Conservation (phyloP, 1,284 basidiomycete genomes). For the Heliocybe sulcata region DNA sequence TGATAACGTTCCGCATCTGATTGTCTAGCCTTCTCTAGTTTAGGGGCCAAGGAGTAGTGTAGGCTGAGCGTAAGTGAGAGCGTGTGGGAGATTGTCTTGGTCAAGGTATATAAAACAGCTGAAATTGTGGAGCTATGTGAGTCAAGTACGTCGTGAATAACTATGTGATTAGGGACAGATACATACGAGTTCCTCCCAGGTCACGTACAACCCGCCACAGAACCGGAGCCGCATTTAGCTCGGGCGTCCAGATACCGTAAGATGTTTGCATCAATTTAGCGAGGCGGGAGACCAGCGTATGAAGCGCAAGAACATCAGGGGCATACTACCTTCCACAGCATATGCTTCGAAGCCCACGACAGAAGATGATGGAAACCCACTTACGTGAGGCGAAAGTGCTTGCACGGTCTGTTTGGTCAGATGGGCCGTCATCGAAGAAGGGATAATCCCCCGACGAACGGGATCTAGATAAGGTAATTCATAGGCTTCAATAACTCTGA, state of each 20-base stretch:
- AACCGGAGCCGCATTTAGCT: conserved; percentile 72
- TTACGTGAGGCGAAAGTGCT: conserved; percentile 64
- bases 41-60: conserved; percentile 45
- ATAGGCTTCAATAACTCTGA: conserved; percentile 65
- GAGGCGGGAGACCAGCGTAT: conserved; percentile 55
- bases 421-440: conserved; percentile 55
- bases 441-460: conserved; percentile 44
- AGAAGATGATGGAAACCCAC: conserved; percentile 16
- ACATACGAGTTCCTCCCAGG: conserved; percentile 75
- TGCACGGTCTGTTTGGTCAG: conserved; percentile 61
- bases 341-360: neutral
- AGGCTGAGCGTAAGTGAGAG: conserved; percentile 56
- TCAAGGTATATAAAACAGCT: conserved; percentile 60
- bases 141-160: conserved; percentile 3
- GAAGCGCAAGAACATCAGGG: conserved; percentile 51
- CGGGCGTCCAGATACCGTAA: conserved; percentile 66
- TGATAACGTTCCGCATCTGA: conserved; percentile 36
- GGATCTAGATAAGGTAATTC: conserved; percentile 81
- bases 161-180: conserved; percentile 7
- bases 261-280: conserved; percentile 44
- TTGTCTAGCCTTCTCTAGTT: conserved; percentile 24
- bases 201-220: conserved; percentile 73
- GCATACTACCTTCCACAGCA: conserved; percentile 39
- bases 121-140: conserved; percentile 4
- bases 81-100: conserved; percentile 49